Evolutionary conservation across 441 rosid genomes (phyloP).

Genomic region (Hypseocharis bilobata): DNA sequence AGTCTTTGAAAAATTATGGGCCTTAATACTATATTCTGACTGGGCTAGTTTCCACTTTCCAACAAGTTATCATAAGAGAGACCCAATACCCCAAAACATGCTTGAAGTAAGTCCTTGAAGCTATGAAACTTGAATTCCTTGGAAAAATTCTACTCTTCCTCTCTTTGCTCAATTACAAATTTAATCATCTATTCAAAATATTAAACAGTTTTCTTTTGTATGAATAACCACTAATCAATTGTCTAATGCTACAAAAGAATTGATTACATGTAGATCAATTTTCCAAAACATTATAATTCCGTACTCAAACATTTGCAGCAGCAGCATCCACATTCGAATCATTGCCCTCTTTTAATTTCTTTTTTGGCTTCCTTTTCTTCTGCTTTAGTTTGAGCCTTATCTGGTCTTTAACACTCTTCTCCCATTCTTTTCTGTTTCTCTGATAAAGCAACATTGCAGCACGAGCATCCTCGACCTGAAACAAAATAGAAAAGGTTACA

Average conservation of each 20-base stretch:
- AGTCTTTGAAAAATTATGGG: too few relatives aligned
- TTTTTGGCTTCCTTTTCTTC: constrained; percentile 56
- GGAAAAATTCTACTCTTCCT: too few relatives aligned
- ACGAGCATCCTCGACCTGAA: constrained; percentile 74
- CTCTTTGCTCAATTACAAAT: too few relatives aligned
- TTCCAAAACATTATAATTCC: neutral
- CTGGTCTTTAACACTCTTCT: constrained; percentile 52
- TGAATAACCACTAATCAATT: neutral
- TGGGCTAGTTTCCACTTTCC: too few relatives aligned
- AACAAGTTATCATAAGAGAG: too few relatives aligned
- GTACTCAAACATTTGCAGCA: constrained; percentile 6
- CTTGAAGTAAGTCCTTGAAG: too few relatives aligned
- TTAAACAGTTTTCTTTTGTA: neutral
- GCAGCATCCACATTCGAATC: constrained; percentile 14
- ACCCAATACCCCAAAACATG: too few relatives aligned
- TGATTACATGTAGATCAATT: neutral
- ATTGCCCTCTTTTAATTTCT: constrained; percentile 34
- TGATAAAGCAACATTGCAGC: constrained; percentile 88
- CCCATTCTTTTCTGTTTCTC: constrained; percentile 68
- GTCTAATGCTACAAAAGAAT: constrained; percentile 2
- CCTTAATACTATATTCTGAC: too few relatives aligned
- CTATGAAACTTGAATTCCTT: too few relatives aligned
- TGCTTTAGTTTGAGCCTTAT: constrained; percentile 48
- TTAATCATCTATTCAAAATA: too few relatives aligned
- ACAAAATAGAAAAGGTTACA: neutral